phyloP scores from a whole-genome alignment of 176 grass and related monocot genomes.

The Bonia amplexicaulis region DNA sequence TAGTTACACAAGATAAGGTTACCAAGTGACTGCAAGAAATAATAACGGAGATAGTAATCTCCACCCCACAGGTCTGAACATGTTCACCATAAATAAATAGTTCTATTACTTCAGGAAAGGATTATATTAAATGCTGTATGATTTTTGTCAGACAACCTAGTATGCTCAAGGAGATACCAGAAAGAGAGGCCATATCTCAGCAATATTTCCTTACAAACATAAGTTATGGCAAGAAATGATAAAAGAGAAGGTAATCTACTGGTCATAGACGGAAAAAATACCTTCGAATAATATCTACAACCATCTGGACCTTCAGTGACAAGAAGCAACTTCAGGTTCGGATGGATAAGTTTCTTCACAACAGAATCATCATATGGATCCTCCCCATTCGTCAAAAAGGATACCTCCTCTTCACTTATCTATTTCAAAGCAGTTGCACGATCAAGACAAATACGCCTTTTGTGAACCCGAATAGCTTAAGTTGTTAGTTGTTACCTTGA shows the following conservation, averaged over 20 bases:
- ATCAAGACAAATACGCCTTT: slow-evolving; percentile 24
- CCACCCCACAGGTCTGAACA: background rate
- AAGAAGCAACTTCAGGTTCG: slow-evolving; percentile 91
- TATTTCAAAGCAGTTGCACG: slow-evolving; percentile 32
- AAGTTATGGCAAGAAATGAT: slow-evolving; percentile 20
- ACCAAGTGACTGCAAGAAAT: background rate
- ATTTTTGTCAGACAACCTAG: background rate
- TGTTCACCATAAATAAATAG: slow-evolving; percentile 12
- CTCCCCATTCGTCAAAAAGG: slow-evolving; percentile 81
- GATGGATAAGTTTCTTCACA: slow-evolving; percentile 75
- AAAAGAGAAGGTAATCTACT: background rate
- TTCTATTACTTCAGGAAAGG: background rate
- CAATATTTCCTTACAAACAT: background rate
- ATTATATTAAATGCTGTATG: background rate
- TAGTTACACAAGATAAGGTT: slow-evolving; percentile 10
- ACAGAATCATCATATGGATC: slow-evolving; percentile 94
- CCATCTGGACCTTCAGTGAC: slow-evolving; percentile 89
- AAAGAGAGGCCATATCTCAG: background rate
- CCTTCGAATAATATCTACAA: slow-evolving; percentile 99
- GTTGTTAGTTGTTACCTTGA: slow-evolving; percentile 57
- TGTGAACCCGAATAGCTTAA: slow-evolving; percentile 3
- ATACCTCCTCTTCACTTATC: slow-evolving; percentile 96
- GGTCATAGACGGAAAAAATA: slow-evolving; percentile 24
- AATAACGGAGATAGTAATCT: background rate
- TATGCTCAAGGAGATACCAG: background rate